phyloP scores from a whole-genome alignment of 352 stramenopile genomes.

The Blastocystis sp. region DNA sequence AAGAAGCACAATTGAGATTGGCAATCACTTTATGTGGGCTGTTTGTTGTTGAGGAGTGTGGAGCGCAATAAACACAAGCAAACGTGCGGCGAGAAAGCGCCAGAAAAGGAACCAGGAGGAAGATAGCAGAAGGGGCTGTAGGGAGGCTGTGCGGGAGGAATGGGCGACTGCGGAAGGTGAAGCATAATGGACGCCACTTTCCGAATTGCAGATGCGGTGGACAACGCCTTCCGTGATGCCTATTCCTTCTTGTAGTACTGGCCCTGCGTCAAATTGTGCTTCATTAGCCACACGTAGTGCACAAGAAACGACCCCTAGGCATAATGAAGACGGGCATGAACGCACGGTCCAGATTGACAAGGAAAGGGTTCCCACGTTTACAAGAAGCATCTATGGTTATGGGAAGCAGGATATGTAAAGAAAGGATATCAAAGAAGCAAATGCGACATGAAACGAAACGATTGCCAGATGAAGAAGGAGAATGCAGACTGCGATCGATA shows the following conservation, averaged over 20 bases:
- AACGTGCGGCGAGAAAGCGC: neutral
- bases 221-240: neutral
- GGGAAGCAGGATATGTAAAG: neutral
- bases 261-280: conserved; percentile 41
- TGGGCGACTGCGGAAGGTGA: neutral
- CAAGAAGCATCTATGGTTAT: neutral
- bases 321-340: neutral
- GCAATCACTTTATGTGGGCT: neutral
- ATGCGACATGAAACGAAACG: neutral
- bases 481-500: neutral
- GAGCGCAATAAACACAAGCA: neutral
- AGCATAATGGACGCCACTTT: conserved; percentile 30
- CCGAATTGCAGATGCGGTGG: neutral
- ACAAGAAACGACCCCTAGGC: conserved; percentile 17
- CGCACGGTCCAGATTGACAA: conserved; percentile 16
- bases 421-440: conserved; percentile 36
- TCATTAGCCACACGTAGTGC: conserved; percentile 54
- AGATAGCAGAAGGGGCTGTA: conserved; percentile 58
- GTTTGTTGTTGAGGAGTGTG: neutral
- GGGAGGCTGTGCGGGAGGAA: neutral
- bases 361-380: neutral
- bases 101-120: conserved; percentile 2
- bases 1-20: neutral
- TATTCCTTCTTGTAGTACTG: conserved; percentile 50
- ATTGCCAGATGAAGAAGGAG: conserved; percentile 1